Evolutionary conservation across 169 alveolate genomes (phyloP).

Genomic region (Amoebophrya sp.): DNA sequence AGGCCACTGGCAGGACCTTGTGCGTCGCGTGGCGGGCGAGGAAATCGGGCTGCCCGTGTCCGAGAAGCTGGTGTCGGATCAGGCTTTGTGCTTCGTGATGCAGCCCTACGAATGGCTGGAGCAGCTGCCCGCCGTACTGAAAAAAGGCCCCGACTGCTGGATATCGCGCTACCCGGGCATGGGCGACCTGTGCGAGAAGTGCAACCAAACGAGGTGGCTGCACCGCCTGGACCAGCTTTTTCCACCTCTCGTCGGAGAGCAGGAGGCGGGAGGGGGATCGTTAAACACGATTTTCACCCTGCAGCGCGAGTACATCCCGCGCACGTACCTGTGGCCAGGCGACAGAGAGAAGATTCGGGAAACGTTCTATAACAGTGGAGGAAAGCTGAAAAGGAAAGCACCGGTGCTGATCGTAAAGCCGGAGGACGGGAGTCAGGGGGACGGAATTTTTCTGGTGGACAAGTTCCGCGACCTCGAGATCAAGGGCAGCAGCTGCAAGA

Average conservation of each 20-base stretch:
- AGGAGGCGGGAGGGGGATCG: no score
- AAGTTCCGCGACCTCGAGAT: not conserved
- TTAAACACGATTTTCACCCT: no score
- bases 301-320: not conserved
- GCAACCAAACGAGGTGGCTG: not conserved
- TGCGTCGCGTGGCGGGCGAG: not conserved
- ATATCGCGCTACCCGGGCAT: not conserved
- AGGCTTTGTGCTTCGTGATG: not conserved
- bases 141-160: not conserved
- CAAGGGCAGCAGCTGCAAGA: not conserved
- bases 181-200: not conserved
- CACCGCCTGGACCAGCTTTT: not conserved
- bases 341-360: not conserved
- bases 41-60: not conserved
- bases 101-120: not conserved
- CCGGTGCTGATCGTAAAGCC: not conserved
- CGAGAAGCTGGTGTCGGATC: not conserved
- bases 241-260: not conserved
- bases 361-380: no score
- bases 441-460: not conserved
- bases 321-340: not conserved
- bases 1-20: not conserved
- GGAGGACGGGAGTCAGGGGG: not conserved
- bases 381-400: no score
- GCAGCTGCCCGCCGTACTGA: not conserved